Conservation (phyloP, 257 asterid genomes). For the Rauvolfia tetraphylla region DNA sequence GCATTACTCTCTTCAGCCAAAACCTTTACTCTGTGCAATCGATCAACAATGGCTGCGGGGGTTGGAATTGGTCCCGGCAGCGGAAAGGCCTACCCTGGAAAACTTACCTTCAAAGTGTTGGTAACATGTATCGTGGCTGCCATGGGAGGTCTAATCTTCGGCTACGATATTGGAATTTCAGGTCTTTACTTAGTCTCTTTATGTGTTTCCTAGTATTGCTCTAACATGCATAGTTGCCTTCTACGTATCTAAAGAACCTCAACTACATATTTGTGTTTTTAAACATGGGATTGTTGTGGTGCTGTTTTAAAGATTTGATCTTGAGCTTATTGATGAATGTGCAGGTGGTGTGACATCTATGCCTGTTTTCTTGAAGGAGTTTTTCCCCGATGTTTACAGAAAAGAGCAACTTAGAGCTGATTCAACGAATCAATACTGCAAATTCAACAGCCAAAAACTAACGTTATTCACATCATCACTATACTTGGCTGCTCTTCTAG, state of each 20-base stretch:
- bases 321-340: background rate
- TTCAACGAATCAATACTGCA: slow-evolving; percentile 70
- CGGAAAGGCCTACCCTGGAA: slow-evolving; percentile 65
- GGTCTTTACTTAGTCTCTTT: slow-evolving; percentile 21
- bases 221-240: too few relatives aligned
- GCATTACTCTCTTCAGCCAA: background rate
- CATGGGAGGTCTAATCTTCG: slow-evolving; percentile 83
- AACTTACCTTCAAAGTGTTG: slow-evolving; percentile 52
- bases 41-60: slow-evolving; percentile 60
- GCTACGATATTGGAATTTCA: slow-evolving; percentile 80
- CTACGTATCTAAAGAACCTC: too few relatives aligned
- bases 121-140: slow-evolving; percentile 67
- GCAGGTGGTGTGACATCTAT: slow-evolving; percentile 82
- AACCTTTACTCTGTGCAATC: background rate
- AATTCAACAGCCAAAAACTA: slow-evolving; percentile 54
- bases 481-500: slow-evolving; percentile 66
- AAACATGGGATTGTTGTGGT: background rate
- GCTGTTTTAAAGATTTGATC: too few relatives aligned
- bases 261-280: too few relatives aligned
- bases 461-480: slow-evolving; percentile 74
- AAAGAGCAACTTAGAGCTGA: slow-evolving; percentile 26
- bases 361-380: slow-evolving; percentile 58
- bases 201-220: too few relatives aligned
- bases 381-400: slow-evolving; percentile 55
- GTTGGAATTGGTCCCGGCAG: slow-evolving; percentile 37